Evolutionary conservation across 768 basidiomycete species (phyloP), one percentile per base, ranked within the genome.

Genomic region (Ramaria sp.): DNA sequence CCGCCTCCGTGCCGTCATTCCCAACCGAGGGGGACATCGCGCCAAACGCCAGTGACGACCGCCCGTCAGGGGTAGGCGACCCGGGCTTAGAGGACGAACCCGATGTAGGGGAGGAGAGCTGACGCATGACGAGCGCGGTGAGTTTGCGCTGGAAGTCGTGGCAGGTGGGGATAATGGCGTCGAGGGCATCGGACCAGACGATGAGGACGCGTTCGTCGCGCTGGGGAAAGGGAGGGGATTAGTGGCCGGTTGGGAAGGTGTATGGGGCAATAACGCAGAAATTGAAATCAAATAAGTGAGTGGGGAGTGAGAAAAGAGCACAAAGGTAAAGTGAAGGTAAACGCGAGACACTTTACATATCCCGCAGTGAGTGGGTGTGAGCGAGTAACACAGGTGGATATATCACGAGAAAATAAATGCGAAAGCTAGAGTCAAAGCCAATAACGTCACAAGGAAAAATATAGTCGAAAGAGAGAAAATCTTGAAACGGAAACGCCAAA

Each of bases 151-250:
- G 84, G 63, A 90, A 88, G 64, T 88, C 87, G 13, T 70, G 68
- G 66, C 78, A 83, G n/a, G 83, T 66, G 0, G 84, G 83, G 52
- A 93, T 84, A 62, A 94, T 86, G 60, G 72, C 74, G 66, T 92
- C 89, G 38, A 93, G 74, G 63, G 84, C 78, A 69, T 93, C 88
- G 0, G 87, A 81, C 91, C 91, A 94, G 19, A 88, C 81, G 22
- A 92, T 76, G 27, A 94, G 74, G 43, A 90, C 86, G 22, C 81
- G 80, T 64, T 93, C 90, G 67, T 91, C 84, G 27, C 91, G 83
- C 88, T 89, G 63, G 45, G 24, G 31, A 22, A 12, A 22, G 19
- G 24, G 27, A 49, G 3, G 27, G 24, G 15, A 6, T 27, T 9
- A 24, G 24, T 27, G 27, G 24, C 9, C 3, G 6, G 47, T 5